Percentiles rank a stretch among this genome's conserved stretches.
Evolutionary conservation across 2,329 filamentous ascomycete genomes (phyloP).

Genomic region (Claviceps lovelessii): DNA sequence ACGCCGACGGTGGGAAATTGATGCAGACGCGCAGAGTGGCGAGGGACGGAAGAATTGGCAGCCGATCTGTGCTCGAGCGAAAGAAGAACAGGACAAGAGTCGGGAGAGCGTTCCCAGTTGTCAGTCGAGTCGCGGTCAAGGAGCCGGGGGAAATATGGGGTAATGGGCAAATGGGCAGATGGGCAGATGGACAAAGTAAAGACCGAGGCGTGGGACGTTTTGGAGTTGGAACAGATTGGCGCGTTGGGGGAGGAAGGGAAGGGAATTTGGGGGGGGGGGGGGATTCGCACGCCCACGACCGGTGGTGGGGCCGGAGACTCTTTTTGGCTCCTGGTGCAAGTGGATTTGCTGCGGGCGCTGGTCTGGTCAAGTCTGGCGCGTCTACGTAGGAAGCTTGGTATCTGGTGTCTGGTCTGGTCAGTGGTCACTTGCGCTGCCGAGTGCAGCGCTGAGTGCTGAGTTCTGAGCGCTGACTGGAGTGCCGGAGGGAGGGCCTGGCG

Average conservation of each 20-base stretch:
- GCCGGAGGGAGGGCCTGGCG: too few species aligned
- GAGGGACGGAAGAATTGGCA: background rate
- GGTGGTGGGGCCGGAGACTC: slow-evolving; percentile 1
- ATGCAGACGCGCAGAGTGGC: background rate
- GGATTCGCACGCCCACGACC: background rate
- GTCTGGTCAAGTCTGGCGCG: too few species aligned
- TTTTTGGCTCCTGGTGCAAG: background rate
- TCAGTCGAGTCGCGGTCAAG: background rate
- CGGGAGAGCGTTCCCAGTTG: background rate
- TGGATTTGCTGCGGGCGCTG: too few species aligned
- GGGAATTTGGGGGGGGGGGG: background rate
- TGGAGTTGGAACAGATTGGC: background rate
- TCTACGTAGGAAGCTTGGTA: too few species aligned
- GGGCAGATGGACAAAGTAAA: slow-evolving; percentile 4
- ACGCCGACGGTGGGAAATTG: background rate
- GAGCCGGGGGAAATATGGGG: slow-evolving; percentile 9
- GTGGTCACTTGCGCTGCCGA: too few species aligned
- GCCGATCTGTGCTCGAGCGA: too few species aligned
- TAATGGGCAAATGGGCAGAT: slow-evolving; percentile 4
- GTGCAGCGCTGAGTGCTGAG: too few species aligned
- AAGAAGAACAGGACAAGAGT: too few species aligned
- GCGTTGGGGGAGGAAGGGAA: slow-evolving; percentile 3
- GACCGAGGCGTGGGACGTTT: background rate
- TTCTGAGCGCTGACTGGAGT: too few species aligned
- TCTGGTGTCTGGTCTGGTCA: too few species aligned